These are phyloP conservation scores for Podospora didyma DNA, from an alignment of 495 filamentous ascomycete species.

Conservation along the genomic window DNA sequence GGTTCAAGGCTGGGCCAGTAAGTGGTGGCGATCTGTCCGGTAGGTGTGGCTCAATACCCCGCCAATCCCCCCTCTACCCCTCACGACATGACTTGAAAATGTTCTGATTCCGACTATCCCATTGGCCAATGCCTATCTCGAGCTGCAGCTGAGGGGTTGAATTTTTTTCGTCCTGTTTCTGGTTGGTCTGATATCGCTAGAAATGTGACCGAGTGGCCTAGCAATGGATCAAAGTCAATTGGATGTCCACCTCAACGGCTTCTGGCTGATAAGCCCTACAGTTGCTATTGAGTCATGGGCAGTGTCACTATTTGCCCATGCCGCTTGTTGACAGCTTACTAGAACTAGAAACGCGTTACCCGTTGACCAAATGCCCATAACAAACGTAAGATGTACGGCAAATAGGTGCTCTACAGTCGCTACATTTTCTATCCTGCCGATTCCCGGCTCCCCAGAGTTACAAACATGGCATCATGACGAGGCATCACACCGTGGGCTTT, in stretches of 20 bases:
- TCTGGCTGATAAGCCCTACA: neutral
- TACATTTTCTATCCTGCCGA: neutral
- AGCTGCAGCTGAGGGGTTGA: neutral
- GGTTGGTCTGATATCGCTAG: neutral
- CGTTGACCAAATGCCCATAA: too few relatives aligned
- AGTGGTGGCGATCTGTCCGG: neutral
- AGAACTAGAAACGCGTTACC: too few relatives aligned
- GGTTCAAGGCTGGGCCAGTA: neutral
- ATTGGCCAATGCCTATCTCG: neutral
- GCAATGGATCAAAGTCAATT: neutral
- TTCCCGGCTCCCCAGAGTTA: neutral
- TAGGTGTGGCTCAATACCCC: neutral
- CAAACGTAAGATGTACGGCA: too few relatives aligned
- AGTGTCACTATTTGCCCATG: neutral
- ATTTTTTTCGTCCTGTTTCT: neutral
- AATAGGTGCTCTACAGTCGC: neutral
- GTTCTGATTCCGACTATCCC: neutral
- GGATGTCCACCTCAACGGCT: neutral
- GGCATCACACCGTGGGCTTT: neutral
- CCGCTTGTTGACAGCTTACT: too few relatives aligned
- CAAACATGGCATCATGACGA: neutral
- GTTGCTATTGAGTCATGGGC: neutral
- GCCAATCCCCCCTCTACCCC: neutral
- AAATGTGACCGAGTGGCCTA: neutral
- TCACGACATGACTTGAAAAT: constrained; percentile 1